Percentiles rank a stretch among this genome's conserved stretches.
Evolutionary conservation across 1,139 yeast genomes (phyloP).

Genomic region (Pichia sp.): DNA sequence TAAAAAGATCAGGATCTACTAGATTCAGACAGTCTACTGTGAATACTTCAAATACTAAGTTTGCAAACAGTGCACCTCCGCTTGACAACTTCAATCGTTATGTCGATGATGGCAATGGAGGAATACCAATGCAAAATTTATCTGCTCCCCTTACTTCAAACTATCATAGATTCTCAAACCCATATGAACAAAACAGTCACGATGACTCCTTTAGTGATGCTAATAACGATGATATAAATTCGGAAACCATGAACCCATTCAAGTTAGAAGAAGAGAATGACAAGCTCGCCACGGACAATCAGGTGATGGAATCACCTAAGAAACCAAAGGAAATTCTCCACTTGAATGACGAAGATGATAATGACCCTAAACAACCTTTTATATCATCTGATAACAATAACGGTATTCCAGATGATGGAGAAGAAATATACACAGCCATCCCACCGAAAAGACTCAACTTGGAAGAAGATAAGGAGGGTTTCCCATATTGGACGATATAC

Average conservation of each 20-base stretch:
- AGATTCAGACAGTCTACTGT: constrained; percentile 2
- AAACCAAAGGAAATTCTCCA: constrained; percentile 34
- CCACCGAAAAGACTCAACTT: constrained; percentile 18
- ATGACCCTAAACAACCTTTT: neutral
- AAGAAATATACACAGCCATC: constrained; percentile 12
- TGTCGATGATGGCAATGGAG: neutral
- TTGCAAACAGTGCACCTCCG: neutral
- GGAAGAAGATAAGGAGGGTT: constrained; percentile 23
- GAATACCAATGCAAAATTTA: neutral
- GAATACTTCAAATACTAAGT: constrained; percentile 4
- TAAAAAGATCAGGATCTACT: constrained; percentile 4
- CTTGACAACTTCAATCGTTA: constrained; percentile 1
- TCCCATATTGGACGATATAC: constrained; percentile 74
- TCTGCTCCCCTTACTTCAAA: neutral
- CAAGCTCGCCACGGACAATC: neutral
- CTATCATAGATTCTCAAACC: neutral
- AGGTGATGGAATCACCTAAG: neutral
- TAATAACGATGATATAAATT: neutral
- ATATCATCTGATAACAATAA: constrained; percentile 1
- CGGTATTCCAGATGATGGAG: constrained; percentile 1
- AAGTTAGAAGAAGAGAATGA: neutral
- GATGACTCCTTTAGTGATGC: neutral
- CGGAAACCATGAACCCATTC: no score
- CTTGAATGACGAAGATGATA: constrained; percentile 36
- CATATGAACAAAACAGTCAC: neutral